Evolutionary conservation across 2,329 filamentous ascomycete genomes (phyloP).

Genomic region (Xylaria sp.): DNA sequence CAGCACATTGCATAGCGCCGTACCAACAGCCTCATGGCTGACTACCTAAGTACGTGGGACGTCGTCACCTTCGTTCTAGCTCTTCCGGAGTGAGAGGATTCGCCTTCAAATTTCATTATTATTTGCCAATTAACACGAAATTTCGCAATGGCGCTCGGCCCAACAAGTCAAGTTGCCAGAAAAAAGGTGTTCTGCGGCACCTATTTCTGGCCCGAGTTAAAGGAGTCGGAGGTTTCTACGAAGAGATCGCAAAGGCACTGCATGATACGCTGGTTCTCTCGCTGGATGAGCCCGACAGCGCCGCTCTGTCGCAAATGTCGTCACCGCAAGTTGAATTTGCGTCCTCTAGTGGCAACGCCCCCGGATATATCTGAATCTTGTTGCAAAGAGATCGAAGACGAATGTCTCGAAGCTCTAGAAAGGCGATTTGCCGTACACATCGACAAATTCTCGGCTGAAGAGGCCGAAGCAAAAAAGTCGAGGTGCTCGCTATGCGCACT

Average conservation of each 20-base stretch:
- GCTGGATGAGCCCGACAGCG: neutral
- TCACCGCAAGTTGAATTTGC: constrained; percentile 7
- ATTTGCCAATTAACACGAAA: neutral
- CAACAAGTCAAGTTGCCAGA: neutral
- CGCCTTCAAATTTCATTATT: neutral
- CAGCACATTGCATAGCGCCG: neutral
- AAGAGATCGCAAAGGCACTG: neutral
- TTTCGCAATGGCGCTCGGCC: neutral
- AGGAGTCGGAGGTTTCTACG: neutral
- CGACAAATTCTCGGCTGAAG: constrained; percentile 4
- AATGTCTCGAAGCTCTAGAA: neutral
- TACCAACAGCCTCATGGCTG: neutral
- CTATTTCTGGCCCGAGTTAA: neutral
- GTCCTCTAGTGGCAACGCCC: neutral
- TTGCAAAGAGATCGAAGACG: neutral
- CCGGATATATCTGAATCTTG: neutral
- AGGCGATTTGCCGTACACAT: constrained; percentile 3
- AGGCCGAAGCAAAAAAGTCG: neutral
- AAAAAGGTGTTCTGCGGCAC: neutral
- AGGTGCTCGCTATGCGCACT: constrained; percentile 12
- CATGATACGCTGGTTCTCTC: neutral
- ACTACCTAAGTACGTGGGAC: neutral
- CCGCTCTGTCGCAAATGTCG: constrained; percentile 6
- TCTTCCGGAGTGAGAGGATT: too few relatives aligned
- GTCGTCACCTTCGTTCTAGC: neutral